Evolutionary conservation across 2,329 filamentous ascomycete genomes (phyloP).

Genomic region (Penicillium sp.): DNA sequence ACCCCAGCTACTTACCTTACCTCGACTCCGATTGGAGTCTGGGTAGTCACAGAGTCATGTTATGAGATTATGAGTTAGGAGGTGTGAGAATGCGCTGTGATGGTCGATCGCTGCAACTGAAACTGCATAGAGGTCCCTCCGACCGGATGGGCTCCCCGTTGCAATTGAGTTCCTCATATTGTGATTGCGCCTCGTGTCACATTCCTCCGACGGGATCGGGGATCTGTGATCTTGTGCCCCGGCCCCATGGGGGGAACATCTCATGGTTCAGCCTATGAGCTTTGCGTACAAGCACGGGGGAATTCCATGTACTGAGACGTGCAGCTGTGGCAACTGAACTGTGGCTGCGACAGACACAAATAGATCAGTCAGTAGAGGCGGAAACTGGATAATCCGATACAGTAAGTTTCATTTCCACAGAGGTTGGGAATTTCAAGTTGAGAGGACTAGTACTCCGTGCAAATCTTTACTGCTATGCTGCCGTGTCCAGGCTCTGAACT

Average conservation of each 20-base stretch:
- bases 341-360: slow-evolving; percentile 3
- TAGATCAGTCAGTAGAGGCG: background rate
- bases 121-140: background rate
- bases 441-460: background rate
- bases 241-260: slow-evolving; percentile 8
- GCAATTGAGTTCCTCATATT: slow-evolving; percentile 14
- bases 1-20: background rate
- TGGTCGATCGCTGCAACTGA: slow-evolving; percentile 6
- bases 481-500: background rate
- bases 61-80: background rate
- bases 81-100: background rate
- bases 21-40: background rate
- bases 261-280: slow-evolving; percentile 1
- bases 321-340: slow-evolving; percentile 7
- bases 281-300: background rate
- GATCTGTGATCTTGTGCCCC: slow-evolving; percentile 3
- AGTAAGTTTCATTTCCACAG: background rate
- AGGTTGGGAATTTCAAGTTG: background rate
- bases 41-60: background rate
- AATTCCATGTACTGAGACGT: background rate
- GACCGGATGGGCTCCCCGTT: slow-evolving; percentile 4
- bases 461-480: background rate
- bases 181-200: slow-evolving; percentile 8
- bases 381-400: background rate
- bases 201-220: slow-evolving; percentile 4